Evolutionary conservation across 2,329 filamentous ascomycete genomes (phyloP).

Genomic region (Coniella vitis): DNA sequence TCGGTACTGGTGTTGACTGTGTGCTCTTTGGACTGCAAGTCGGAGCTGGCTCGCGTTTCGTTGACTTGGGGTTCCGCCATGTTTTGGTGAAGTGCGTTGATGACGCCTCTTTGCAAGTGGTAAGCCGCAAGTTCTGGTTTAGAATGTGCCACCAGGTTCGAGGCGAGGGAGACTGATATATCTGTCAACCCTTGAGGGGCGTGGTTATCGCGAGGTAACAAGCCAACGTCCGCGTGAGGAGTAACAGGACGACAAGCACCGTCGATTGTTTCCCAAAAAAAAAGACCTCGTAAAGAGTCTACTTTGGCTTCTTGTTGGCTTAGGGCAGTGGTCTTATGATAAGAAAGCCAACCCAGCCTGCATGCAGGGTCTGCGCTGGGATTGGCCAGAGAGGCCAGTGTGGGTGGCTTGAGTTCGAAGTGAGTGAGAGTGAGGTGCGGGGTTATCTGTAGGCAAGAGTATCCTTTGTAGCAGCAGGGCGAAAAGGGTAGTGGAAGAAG

Average conservation of each 20-base stretch:
- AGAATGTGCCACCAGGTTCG: too few relatives aligned
- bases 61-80: constrained; percentile 10
- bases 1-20: not conserved
- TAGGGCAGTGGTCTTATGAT: constrained; percentile 1
- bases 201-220: not conserved
- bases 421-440: not conserved
- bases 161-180: too few relatives aligned
- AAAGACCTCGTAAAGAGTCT: too few relatives aligned
- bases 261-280: too few relatives aligned
- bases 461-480: not conserved
- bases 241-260: too few relatives aligned
- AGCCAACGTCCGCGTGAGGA: too few relatives aligned
- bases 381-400: not conserved
- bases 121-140: not conserved
- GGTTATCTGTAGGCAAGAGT: not conserved
- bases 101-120: not conserved
- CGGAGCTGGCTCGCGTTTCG: constrained; percentile 1
- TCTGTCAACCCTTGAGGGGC: too few relatives aligned
- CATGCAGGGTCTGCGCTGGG: not conserved
- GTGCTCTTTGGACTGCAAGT: not conserved
- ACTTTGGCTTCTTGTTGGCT: too few relatives aligned
- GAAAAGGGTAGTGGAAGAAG: too few relatives aligned
- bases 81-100: not conserved
- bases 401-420: not conserved
- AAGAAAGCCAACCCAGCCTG: not conserved